Percentiles rank a stretch among this genome's conserved stretches.
phyloP scores from a whole-genome alignment of 345 rosid genomes.

The Dovyalis caffra region DNA sequence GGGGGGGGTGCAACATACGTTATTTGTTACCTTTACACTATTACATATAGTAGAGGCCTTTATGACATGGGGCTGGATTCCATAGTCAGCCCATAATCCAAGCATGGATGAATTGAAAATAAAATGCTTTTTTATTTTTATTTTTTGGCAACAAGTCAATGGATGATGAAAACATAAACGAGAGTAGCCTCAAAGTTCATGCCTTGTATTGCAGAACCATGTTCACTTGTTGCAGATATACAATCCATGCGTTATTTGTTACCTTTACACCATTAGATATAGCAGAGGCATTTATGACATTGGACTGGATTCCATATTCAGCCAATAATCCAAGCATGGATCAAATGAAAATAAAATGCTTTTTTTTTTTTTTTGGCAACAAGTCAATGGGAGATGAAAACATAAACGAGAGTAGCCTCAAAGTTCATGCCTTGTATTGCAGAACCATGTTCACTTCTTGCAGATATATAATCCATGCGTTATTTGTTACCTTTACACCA shows the following conservation, averaged over 20 bases:
- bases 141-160: too few relatives aligned
- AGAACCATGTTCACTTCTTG: background rate
- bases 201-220: background rate
- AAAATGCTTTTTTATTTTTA: background rate
- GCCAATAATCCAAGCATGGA: slow-evolving; percentile 87
- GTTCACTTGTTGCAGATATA: background rate
- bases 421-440: background rate
- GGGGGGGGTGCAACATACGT: too few relatives aligned
- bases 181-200: background rate
- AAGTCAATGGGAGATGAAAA: too few relatives aligned
- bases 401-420: background rate
- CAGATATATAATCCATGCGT: background rate
- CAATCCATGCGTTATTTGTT: background rate
- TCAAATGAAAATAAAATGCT: slow-evolving; percentile 69
- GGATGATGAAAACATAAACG: background rate
- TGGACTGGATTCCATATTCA: slow-evolving; percentile 74
- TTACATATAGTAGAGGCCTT: slow-evolving; percentile 68
- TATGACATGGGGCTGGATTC: slow-evolving; percentile 62
- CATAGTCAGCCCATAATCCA: slow-evolving; percentile 78
- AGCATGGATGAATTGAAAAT: slow-evolving; percentile 83
- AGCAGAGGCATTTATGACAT: slow-evolving; percentile 63
- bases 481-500: slow-evolving; percentile 59
- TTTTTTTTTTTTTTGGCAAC: too few relatives aligned
- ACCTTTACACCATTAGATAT: slow-evolving; percentile 75
- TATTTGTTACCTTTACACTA: slow-evolving; percentile 60